Evolutionary conservation across 768 basidiomycete species (phyloP).

Genomic region (Rhodotorula graminis): DNA sequence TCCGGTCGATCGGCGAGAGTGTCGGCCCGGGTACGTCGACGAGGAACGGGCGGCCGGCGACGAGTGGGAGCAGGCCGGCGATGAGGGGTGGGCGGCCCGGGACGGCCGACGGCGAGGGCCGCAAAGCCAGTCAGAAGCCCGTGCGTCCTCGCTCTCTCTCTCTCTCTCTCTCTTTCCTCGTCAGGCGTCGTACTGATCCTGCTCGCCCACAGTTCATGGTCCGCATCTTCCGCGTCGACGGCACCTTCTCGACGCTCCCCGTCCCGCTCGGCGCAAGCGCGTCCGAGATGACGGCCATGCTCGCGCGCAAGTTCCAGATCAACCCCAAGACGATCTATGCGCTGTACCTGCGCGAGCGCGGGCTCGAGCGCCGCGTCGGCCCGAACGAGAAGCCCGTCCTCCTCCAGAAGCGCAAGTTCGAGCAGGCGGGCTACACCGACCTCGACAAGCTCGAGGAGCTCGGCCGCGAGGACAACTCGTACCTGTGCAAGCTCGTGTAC

Average conservation of each 20-base stretch:
- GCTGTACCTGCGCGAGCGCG: conserved; percentile 55
- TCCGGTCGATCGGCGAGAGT: background rate
- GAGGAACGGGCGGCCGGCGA: conserved; percentile 14
- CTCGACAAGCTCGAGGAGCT: conserved; percentile 73
- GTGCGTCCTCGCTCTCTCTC: conserved; percentile 8
- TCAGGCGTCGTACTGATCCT: conserved; percentile 16
- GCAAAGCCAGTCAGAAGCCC: conserved; percentile 25
- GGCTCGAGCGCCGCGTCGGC: conserved; percentile 69
- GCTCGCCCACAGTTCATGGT: conserved; percentile 52
- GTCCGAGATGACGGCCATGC: conserved; percentile 58
- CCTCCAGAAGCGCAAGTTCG: conserved; percentile 73
- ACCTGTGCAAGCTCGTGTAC: conserved; percentile 84
- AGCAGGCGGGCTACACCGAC: conserved; percentile 80
- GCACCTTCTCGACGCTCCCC: conserved; percentile 64
- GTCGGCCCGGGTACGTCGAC: background rate
- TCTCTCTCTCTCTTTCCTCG: conserved; percentile 2
- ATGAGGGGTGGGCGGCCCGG: conserved; percentile 5
- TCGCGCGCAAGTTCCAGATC: conserved; percentile 59
- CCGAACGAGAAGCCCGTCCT: conserved; percentile 76
- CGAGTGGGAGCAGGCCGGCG: background rate
- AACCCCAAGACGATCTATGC: conserved; percentile 24
- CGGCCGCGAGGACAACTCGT: conserved; percentile 70
- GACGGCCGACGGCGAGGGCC: conserved; percentile 25
- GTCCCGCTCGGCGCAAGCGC: conserved; percentile 65
- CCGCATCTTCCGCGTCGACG: conserved; percentile 71